Evolutionary conservation across 2,329 filamentous ascomycete genomes (phyloP), one percentile per base, ranked within the genome.

Genomic region (Amphichorda felina): DNA sequence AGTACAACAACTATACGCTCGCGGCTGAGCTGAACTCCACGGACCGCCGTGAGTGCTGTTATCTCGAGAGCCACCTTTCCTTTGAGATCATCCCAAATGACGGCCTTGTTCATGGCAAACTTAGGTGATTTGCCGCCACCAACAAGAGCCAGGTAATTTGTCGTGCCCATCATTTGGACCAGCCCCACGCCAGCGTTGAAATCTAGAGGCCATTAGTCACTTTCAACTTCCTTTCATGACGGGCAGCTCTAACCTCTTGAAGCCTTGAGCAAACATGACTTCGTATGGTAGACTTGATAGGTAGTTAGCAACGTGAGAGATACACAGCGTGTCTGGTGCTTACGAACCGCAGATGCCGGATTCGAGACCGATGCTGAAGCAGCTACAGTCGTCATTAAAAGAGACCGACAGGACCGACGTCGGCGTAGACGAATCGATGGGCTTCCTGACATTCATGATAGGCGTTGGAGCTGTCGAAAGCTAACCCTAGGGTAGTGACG

Each of bases 31-130:
- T 83, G 79, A 19, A 94, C 75, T 27, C 86, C 82, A 13, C 87
- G 74, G 17, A 96, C 76, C 2, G 82, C 75, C 15, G 84, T 87
- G 39, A 84, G 73, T 41, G 88, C 80, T 38, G 89, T 81, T 47
- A 96, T 82, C 42, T 88, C 81, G 11, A 84, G 69, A 7, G 80
- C 76, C 8, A 66, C 59, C 44, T 79, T 82, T 41, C 81, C 76
- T 45, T 82, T 83, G 41, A 75, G 70, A 49, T 94, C 86, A 55
- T 98, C 88, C 88, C 88, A 96, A 47, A 96, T 83, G 44, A 93
- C 78, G 33, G 88, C 71, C 67, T 93, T 94, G 59, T 88, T 93
- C 52, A 82, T 81, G 11, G 86, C 79, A 48, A 86, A 91, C 50
- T 89, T 89, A 36, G 88, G 86, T 40, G 79, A 76, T 47, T 74